A percentile compares a stretch with the other conserved stretches of the same genome.
Conservation (phyloP, 2,329 filamentous ascomycete genomes). For the Monosporascus sp. region DNA sequence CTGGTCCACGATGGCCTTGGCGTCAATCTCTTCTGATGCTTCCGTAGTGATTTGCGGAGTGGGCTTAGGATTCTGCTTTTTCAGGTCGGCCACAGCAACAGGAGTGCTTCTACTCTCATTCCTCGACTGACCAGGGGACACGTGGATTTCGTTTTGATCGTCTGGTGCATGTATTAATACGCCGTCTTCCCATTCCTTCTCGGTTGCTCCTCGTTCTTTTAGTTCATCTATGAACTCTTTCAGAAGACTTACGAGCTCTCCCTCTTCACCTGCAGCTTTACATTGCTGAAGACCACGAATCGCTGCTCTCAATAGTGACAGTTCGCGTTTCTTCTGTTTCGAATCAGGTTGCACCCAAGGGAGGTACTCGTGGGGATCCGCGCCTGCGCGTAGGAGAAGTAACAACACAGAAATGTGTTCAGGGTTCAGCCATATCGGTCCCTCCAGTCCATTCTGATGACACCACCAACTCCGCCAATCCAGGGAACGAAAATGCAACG, state of each 20-base stretch:
- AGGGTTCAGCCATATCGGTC: background rate
- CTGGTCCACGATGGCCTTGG: background rate
- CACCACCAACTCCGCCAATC: fast-evolving
- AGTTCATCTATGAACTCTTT: conserved; percentile 4
- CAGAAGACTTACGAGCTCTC: background rate
- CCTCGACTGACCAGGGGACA: background rate
- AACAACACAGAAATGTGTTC: background rate
- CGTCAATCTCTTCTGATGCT: background rate
- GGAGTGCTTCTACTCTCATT: background rate
- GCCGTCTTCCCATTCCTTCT: conserved; percentile 2
- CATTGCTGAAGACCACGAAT: background rate
- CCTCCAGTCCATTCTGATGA: background rate
- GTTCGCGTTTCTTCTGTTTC: background rate
- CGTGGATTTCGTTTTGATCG: background rate
- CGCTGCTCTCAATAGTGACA: background rate
- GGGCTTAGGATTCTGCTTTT: no score
- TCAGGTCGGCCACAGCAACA: background rate
- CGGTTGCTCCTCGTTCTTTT: conserved; percentile 5
- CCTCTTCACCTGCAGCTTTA: background rate
- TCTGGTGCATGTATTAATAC: background rate
- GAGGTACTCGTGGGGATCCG: background rate
- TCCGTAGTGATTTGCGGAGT: background rate
- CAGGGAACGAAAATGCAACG: background rate
- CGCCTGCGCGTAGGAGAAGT: background rate
- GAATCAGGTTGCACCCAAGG: background rate